A percentile compares a stretch with the other conserved stretches of the same genome.
These are phyloP conservation scores for Xylaria sp. DNA, from an alignment of 2,329 filamentous ascomycete species.

Conservation along the genomic window DNA sequence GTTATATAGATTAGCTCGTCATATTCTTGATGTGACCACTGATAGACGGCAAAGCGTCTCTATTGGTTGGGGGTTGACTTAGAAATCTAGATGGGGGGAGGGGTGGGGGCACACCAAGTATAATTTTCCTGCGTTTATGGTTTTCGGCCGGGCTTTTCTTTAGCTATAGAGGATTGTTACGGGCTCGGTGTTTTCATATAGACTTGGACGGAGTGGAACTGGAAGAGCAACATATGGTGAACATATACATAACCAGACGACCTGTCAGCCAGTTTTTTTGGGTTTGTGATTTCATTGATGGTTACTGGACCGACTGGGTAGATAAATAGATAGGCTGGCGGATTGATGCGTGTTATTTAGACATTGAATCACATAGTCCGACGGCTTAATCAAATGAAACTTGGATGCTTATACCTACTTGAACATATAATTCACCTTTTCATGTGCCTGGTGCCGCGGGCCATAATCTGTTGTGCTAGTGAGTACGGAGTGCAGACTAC, in stretches of 20 bases:
- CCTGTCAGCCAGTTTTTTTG: background rate
- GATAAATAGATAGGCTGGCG: too few relatives aligned
- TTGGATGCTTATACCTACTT: too few relatives aligned
- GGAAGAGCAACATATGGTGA: background rate
- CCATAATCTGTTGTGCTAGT: background rate
- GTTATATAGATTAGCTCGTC: too few relatives aligned
- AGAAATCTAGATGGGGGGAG: too few relatives aligned
- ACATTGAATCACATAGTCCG: background rate
- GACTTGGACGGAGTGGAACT: background rate
- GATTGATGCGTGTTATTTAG: background rate
- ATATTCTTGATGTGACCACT: too few relatives aligned
- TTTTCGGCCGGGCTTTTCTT: background rate
- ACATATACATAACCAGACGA: background rate
- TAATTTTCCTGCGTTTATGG: background rate
- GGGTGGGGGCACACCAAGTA: too few relatives aligned
- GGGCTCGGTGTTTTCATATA: constrained; percentile 14
- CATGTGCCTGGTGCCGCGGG: background rate
- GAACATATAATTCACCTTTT: background rate
- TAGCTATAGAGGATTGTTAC: background rate
- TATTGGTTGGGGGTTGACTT: too few relatives aligned
- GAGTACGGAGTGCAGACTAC: too few relatives aligned
- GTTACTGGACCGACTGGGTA: background rate
- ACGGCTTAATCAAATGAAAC: too few relatives aligned
- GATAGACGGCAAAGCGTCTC: too few relatives aligned
- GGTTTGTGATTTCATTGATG: background rate